These are phyloP conservation scores for Hyaloperonospora arabidopsidis DNA, from an alignment of 352 stramenopile species.

Conservation along the genomic window DNA sequence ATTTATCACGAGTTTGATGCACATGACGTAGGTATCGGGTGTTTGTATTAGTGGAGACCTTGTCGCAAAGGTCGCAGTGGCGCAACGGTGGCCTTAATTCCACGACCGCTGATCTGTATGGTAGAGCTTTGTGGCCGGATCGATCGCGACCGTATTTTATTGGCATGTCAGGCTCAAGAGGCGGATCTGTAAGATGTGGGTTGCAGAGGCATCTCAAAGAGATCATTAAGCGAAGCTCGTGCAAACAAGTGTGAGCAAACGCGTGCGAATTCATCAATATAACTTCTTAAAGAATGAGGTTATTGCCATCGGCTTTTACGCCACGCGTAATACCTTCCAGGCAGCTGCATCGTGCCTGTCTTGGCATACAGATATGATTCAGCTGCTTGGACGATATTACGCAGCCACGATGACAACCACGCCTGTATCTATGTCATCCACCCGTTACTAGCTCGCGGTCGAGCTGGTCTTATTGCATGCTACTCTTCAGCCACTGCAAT, in stretches of 20 bases:
- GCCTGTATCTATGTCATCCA: no score
- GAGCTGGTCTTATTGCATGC: no score
- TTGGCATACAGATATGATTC: no score
- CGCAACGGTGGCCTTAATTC: conserved; percentile 8
- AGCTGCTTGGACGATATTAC: no score
- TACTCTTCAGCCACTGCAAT: no score
- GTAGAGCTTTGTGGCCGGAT: conserved; percentile 23
- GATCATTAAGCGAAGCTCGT: conserved; percentile 22
- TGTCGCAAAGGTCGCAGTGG: conserved; percentile 13
- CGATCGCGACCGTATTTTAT: conserved; percentile 16
- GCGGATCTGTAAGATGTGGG: conserved; percentile 21
- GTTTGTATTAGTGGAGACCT: background rate
- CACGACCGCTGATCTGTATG: conserved; percentile 14
- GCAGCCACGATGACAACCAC: no score
- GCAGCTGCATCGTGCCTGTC: no score
- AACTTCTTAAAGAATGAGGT: background rate
- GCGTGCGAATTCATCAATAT: background rate
- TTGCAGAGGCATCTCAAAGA: conserved; percentile 12
- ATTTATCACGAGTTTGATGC: no score
- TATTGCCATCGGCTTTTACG: conserved; percentile 5
- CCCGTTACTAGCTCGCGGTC: no score
- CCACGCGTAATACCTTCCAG: no score
- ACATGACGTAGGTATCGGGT: no score
- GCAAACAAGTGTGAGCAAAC: conserved; percentile 22
- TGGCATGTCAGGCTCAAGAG: conserved; percentile 9